Conservation (phyloP, 2,329 filamentous ascomycete genomes). For the Bretziella fagacearum region DNA sequence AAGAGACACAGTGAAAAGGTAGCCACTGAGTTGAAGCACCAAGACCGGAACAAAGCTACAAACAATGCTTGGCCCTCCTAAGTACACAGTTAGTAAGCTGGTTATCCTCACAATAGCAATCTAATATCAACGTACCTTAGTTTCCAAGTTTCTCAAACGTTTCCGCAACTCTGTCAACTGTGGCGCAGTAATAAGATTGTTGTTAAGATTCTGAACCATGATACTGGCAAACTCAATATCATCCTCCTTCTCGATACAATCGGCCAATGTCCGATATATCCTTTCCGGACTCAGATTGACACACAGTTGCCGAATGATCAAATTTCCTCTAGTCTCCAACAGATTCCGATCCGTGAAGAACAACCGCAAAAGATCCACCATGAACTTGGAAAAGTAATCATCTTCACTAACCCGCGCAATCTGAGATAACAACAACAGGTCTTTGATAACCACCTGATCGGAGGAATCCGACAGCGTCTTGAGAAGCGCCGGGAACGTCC, state of each 20-base stretch:
- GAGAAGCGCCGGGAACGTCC: constrained; percentile 85
- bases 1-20: constrained; percentile 92
- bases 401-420: constrained; percentile 95
- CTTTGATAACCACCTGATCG: constrained; percentile 88
- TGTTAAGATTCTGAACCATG: constrained; percentile 98
- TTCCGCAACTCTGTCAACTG: constrained; percentile 84
- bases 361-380: constrained; percentile 87
- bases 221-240: constrained; percentile 98
- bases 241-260: constrained; percentile 94
- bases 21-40: constrained; percentile 96
- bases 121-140: constrained; percentile 36
- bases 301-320: constrained; percentile 92
- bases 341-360: constrained; percentile 89
- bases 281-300: constrained; percentile 83
- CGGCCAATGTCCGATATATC: constrained; percentile 88
- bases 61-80: constrained; percentile 92
- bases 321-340: constrained; percentile 79
- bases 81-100: not conserved
- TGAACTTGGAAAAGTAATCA: constrained; percentile 93
- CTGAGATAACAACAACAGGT: constrained; percentile 82
- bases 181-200: constrained; percentile 94
- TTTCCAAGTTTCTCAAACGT: constrained; percentile 75
- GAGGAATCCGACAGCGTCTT: constrained; percentile 93
- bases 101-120: constrained; percentile 9
- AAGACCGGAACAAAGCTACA: constrained; percentile 81